A percentile compares a stretch with the other conserved stretches of the same genome.
Evolutionary conservation across 2,329 filamentous ascomycete species (phyloP).

Genomic region (Xylaria sp.): DNA sequence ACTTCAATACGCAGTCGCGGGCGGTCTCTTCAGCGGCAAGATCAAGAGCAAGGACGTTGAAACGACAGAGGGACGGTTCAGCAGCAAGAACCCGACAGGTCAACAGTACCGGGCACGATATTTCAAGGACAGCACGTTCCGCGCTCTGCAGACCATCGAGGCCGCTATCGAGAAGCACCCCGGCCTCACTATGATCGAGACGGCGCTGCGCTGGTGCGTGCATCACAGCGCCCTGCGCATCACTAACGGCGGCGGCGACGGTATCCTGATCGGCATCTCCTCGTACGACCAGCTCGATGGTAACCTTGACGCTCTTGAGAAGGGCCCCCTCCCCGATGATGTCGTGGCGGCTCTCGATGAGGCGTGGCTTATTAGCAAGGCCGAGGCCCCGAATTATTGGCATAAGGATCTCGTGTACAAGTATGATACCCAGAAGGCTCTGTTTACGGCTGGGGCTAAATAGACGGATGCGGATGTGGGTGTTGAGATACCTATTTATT

Average conservation of each 20-base stretch:
- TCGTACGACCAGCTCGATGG: constrained; percentile 65
- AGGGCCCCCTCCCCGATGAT: constrained; percentile 79
- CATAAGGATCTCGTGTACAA: constrained; percentile 71
- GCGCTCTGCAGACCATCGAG: constrained; percentile 75
- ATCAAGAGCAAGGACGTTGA: constrained; percentile 72
- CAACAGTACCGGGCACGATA: constrained; percentile 72
- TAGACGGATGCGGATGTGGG: constrained; percentile 25
- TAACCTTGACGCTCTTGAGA: constrained; percentile 68
- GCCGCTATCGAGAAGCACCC: constrained; percentile 70
- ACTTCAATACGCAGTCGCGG: constrained; percentile 61
- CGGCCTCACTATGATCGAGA: constrained; percentile 75
- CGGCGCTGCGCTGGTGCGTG: constrained; percentile 76
- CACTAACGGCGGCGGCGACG: constrained; percentile 64
- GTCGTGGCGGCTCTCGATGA: constrained; percentile 79
- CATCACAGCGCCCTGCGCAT: constrained; percentile 73
- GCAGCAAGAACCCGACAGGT: constrained; percentile 61
- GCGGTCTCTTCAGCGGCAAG: constrained; percentile 83
- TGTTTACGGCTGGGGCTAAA: constrained; percentile 63
- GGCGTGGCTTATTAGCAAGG: constrained; percentile 78
- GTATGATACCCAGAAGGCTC: constrained; percentile 69
- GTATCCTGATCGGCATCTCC: constrained; percentile 68
- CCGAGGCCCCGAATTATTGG: constrained; percentile 63
- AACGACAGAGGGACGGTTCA: constrained; percentile 76
- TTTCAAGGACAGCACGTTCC: constrained; percentile 72
- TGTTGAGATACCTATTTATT: background rate